A percentile compares a stretch with the other conserved stretches of the same genome.
phyloP scores from a whole-genome alignment of 176 grass and related monocot genomes.

The Secale cereale region DNA sequence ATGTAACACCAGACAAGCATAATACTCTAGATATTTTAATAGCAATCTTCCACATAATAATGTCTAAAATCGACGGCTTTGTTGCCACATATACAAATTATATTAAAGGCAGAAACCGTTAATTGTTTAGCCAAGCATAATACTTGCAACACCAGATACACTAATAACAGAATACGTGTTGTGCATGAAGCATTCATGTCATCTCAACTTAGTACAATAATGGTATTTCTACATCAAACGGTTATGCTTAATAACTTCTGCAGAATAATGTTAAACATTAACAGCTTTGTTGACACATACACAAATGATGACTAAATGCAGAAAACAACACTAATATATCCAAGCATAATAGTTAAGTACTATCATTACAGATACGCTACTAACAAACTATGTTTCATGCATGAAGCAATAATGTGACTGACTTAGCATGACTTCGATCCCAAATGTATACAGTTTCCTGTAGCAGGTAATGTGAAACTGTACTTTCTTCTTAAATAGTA shows the following conservation, averaged over 20 bases:
- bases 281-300: neutral
- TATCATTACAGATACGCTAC: constrained; percentile 1
- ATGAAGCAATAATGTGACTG: neutral
- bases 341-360: neutral
- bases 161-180: no score
- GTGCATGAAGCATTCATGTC: no score
- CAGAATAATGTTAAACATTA: neutral
- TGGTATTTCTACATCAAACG: neutral
- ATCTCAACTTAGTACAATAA: neutral
- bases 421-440: neutral
- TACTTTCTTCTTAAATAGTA: neutral
- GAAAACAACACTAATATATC: neutral
- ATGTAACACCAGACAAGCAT: no score
- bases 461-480: neutral
- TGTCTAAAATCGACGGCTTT: no score
- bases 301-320: constrained; percentile 3
- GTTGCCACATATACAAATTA: no score
- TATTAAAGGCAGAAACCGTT: no score
- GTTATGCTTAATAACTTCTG: no score
- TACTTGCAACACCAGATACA: no score
- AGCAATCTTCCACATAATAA: no score
- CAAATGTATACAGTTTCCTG: neutral
- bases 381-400: neutral
- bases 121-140: no score
- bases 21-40: no score